phyloP scores from a whole-genome alignment of 306 rosid genomes.

The Rubus parviflorus region DNA sequence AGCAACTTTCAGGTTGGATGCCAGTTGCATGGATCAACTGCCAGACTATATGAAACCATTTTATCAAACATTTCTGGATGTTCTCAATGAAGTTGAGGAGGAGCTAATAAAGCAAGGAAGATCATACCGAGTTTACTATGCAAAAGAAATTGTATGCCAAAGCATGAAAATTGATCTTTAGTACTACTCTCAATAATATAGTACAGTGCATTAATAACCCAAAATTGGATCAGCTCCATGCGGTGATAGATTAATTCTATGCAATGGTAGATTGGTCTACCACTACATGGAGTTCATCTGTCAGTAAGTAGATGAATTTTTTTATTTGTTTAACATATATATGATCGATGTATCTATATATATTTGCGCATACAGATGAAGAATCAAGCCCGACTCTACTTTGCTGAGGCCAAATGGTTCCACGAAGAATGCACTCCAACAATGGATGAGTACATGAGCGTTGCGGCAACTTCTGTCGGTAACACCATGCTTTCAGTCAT shows the following conservation, averaged over 20 bases:
- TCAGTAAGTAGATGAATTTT: neutral
- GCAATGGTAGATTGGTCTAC: neutral
- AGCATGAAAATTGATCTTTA: neutral
- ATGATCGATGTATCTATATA: neutral
- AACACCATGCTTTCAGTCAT: neutral
- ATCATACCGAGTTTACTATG: constrained; percentile 3
- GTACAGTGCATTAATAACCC: neutral
- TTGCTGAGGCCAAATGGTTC: neutral
- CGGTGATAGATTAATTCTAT: too few relatives aligned
- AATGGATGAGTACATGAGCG: constrained; percentile 10
- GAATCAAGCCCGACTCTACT: neutral
- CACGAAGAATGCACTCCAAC: neutral
- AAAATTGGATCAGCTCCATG: too few relatives aligned
- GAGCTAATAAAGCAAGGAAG: neutral
- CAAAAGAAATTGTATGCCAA: constrained; percentile 16
- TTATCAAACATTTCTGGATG: constrained; percentile 7
- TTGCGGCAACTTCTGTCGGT: neutral
- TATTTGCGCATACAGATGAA: neutral
- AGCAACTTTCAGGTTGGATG: constrained; percentile 13
- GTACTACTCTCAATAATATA: neutral
- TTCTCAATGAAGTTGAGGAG: constrained; percentile 4
- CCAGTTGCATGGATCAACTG: constrained; percentile 11
- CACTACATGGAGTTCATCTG: neutral
- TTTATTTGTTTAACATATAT: neutral
- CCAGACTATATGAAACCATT: constrained; percentile 20